Conservation (phyloP, 768 basidiomycete genomes). For the Holtermannia corniformis region DNA sequence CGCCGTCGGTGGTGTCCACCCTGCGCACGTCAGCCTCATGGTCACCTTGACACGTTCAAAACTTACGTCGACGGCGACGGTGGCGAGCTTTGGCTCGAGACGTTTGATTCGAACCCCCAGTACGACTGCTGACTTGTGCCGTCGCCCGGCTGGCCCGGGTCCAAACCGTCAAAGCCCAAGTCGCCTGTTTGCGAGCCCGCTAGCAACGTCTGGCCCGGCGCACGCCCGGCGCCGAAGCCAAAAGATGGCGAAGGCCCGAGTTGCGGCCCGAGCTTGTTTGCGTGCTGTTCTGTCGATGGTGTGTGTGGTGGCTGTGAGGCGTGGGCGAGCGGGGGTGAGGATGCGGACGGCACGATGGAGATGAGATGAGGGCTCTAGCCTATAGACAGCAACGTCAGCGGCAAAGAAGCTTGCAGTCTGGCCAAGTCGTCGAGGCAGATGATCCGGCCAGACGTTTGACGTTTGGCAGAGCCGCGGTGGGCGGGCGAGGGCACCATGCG, state of each 20-base stretch:
- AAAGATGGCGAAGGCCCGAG: neutral
- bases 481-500: too few relatives aligned
- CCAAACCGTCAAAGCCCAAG: neutral
- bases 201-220: neutral
- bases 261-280: neutral
- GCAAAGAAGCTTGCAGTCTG: too few relatives aligned
- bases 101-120: neutral
- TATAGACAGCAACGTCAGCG: too few relatives aligned
- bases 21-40: neutral
- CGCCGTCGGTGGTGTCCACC: conserved; percentile 18
- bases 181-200: neutral
- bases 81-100: conserved; percentile 16
- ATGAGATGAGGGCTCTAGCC: too few relatives aligned
- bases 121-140: neutral
- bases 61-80: conserved; percentile 34
- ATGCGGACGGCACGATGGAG: neutral
- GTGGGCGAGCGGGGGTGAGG: neutral
- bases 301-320: neutral
- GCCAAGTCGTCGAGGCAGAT: too few relatives aligned
- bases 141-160: too few relatives aligned
- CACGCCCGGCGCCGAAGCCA: neutral
- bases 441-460: too few relatives aligned
- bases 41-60: neutral
- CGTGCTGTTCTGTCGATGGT: neutral
- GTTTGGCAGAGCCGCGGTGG: too few relatives aligned